These are phyloP conservation scores for Colletotrichum echinochloae DNA, from an alignment of 2,329 filamentous ascomycete genomes.

Conservation along the genomic window DNA sequence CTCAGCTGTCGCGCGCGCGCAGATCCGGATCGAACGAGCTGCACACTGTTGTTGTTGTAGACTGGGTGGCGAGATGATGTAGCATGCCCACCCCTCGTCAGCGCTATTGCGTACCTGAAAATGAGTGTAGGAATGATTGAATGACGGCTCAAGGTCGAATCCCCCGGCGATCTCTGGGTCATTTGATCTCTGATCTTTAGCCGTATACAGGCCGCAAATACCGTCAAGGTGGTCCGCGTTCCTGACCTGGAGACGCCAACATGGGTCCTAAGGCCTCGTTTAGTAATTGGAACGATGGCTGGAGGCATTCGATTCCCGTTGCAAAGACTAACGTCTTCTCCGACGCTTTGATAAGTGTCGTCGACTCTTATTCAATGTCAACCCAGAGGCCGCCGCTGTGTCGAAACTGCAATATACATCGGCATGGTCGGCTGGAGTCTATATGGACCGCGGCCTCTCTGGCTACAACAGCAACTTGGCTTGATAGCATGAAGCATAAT, in stretches of 20 bases:
- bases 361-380: not conserved
- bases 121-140: slow-evolving; percentile 29
- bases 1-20: not conserved
- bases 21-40: slow-evolving; percentile 19
- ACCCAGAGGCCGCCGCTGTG: not conserved
- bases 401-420: not conserved
- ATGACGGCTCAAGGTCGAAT: slow-evolving; percentile 14
- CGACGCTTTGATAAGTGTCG: not conserved
- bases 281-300: slow-evolving; percentile 4
- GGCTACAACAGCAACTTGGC: slow-evolving; percentile 11
- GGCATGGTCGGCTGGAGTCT: not conserved
- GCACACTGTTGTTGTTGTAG: not conserved
- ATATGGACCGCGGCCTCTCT: not conserved
- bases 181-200: slow-evolving; percentile 30
- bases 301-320: not conserved
- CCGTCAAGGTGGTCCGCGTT: slow-evolving; percentile 9
- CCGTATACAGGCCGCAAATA: slow-evolving; percentile 15
- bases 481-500: slow-evolving; percentile 3
- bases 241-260: slow-evolving; percentile 33
- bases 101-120: not conserved
- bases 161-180: slow-evolving; percentile 7
- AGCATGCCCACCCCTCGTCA: slow-evolving; percentile 21
- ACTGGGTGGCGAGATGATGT: slow-evolving; percentile 26
- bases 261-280: slow-evolving; percentile 26
- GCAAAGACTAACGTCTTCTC: slow-evolving; percentile 1